These are phyloP conservation scores for Trametes gibbosa DNA, from an alignment of 768 basidiomycete genomes.

Conservation along the genomic window DNA sequence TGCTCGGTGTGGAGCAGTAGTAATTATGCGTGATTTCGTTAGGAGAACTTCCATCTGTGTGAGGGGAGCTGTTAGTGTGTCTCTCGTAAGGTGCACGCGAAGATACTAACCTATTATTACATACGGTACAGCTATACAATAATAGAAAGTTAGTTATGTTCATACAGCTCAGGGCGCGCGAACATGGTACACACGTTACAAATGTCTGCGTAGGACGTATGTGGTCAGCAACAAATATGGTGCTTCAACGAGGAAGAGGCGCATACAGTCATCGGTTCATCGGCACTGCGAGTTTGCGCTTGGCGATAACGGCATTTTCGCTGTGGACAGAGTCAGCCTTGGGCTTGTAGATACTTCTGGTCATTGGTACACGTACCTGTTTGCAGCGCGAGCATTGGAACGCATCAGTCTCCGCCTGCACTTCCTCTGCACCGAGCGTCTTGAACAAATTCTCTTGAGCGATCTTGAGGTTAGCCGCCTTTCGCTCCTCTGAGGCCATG, in stretches of 20 bases:
- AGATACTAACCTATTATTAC: constrained; percentile 50
- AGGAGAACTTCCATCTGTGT: constrained; percentile 64
- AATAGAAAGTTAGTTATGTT: constrained; percentile 3
- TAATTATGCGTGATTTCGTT: constrained; percentile 20
- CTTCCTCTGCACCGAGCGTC: constrained; percentile 84
- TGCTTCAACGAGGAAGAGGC: not conserved
- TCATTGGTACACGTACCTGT: constrained; percentile 49
- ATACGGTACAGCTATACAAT: constrained; percentile 55
- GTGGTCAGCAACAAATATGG: constrained; percentile 1
- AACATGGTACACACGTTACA: constrained; percentile 60
- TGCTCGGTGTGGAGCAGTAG: not conserved
- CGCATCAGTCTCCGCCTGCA: constrained; percentile 92
- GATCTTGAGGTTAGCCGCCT: constrained; percentile 79
- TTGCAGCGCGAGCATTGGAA: constrained; percentile 98
- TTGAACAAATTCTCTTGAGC: constrained; percentile 86
- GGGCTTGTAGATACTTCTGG: not conserved
- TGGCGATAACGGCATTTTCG: constrained; percentile 91
- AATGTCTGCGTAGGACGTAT: constrained; percentile 56
- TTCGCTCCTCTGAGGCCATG: constrained; percentile 93
- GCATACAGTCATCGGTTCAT: constrained; percentile 96
- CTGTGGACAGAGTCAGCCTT: constrained; percentile 31
- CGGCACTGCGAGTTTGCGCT: constrained; percentile 95
- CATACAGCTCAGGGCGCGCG: not conserved
- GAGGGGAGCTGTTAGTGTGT: not conserved
- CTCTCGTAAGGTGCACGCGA: not conserved